These are phyloP conservation scores for Eucalyptus globulus DNA, from an alignment of 345 rosid genomes.

Conservation along the genomic window DNA sequence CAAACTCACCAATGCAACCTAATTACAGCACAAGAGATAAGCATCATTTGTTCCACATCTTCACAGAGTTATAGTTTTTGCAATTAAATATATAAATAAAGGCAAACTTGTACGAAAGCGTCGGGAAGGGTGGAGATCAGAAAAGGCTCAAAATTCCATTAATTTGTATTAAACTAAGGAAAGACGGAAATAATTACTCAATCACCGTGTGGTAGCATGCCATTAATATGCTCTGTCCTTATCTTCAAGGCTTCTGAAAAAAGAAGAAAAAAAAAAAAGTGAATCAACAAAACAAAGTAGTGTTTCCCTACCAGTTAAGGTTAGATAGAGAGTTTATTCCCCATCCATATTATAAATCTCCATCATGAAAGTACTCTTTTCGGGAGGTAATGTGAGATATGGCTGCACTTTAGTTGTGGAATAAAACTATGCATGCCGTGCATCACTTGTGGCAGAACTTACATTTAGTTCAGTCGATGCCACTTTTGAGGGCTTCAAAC, in stretches of 20 bases:
- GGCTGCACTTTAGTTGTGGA: not conserved
- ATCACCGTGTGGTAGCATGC: not conserved
- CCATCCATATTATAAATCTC: not conserved
- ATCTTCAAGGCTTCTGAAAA: not conserved
- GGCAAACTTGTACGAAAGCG: no score
- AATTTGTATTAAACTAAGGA: no score
- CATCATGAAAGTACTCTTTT: no score
- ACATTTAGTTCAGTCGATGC: conserved; percentile 76
- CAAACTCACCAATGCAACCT: not conserved
- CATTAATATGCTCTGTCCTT: not conserved
- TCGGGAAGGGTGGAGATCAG: not conserved
- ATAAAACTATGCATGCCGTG: not conserved
- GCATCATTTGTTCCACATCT: not conserved
- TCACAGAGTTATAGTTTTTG: not conserved
- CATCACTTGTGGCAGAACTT: not conserved
- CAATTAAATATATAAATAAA: not conserved
- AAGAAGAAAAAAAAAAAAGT: not conserved
- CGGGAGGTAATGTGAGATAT: no score
- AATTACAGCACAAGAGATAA: not conserved
- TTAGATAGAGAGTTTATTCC: not conserved
- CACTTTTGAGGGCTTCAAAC: conserved; percentile 89
- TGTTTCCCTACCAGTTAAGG: not conserved
- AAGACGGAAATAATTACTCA: not conserved
- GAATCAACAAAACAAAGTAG: not conserved
- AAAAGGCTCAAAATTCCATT: not conserved